phyloP scores from a whole-genome alignment of 73 alveolate species.

The Tetrahymena malaccensis region DNA sequence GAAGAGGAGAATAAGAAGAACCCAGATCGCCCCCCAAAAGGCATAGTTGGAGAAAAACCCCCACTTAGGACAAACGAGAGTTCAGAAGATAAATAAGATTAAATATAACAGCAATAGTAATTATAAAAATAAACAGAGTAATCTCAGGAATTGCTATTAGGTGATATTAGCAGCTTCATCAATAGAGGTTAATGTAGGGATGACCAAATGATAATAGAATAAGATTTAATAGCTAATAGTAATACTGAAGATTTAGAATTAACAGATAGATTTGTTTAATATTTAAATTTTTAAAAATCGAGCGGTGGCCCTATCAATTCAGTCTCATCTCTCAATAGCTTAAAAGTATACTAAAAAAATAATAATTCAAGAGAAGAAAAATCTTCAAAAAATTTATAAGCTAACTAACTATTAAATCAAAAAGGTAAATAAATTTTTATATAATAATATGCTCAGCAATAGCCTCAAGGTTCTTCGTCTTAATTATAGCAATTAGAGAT shows the following conservation, averaged over 20 bases:
- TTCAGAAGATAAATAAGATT: neutral
- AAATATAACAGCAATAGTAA: neutral
- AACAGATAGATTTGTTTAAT: neutral
- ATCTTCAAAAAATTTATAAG: neutral
- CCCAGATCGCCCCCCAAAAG: conserved; percentile 42
- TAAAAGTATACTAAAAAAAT: neutral
- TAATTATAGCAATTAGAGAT: neutral
- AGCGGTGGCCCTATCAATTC: neutral
- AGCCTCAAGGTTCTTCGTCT: neutral
- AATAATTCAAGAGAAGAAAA: neutral
- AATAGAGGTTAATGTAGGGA: neutral
- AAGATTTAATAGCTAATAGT: neutral
- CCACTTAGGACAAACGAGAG: neutral
- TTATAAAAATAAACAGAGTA: neutral
- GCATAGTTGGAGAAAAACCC: conserved; percentile 11
- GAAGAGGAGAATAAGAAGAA: conserved; percentile 23
- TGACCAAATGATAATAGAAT: neutral
- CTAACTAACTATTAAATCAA: neutral
- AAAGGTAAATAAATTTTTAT: neutral
- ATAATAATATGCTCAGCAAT: neutral
- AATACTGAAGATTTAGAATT: neutral
- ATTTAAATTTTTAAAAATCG: neutral
- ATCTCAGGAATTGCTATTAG: neutral
- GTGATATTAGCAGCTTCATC: neutral
- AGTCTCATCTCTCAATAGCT: neutral